Base-by-base conservation (phyloP, 208 protist species). In the Leishmania amazonensis region DNA sequence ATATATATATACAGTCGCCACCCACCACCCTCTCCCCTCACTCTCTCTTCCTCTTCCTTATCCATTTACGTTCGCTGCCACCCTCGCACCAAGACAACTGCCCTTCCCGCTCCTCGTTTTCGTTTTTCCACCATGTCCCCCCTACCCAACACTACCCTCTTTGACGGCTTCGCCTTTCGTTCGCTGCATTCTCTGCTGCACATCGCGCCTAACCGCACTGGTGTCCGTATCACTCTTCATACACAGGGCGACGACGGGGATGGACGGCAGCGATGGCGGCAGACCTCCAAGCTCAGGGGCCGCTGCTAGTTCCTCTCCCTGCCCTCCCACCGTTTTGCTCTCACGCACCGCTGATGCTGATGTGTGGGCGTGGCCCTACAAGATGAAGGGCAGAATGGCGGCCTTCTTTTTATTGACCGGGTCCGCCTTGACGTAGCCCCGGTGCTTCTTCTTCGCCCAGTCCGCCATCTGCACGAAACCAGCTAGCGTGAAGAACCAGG, bases 401-500 rank as follows among this genome's bases (percentile, higher is more conserved):
- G 96, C 97, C 82, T 88, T 88, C 84, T 91, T 94, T 80, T 90
- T 89, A 81, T 91, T 90, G 64, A 54, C 84, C 3, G 90, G 89
- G 77, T 96, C 91, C 8, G 73, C 73, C 90, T 98, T 98, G 84
- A 93, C 84, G 83, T 97, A 98, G 54, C 80, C 87, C 78, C 84
- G 83, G 92, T 96, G 95, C 84, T 97, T 96, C 84, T 96, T 95
- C 75, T 95, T 75, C 2, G 95, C 94, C 95, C 95, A 98, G 68
- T 91, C 81, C 31, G 89, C 80, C 94, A 98, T 97, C 90, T 97
- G 94, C 76, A 94, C 77, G 70, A 95, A 87, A 60, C 96, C 96
- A 5, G 84, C 84, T 31, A 94, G 47, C 17, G 96, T 96, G 81
- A 97, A 98, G 79, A 94, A 81, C 90, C 92, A 97, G 45, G 92